Conservation (phyloP, 2,329 filamentous ascomycete genomes). For the Conoideocrella luteorostrata region DNA sequence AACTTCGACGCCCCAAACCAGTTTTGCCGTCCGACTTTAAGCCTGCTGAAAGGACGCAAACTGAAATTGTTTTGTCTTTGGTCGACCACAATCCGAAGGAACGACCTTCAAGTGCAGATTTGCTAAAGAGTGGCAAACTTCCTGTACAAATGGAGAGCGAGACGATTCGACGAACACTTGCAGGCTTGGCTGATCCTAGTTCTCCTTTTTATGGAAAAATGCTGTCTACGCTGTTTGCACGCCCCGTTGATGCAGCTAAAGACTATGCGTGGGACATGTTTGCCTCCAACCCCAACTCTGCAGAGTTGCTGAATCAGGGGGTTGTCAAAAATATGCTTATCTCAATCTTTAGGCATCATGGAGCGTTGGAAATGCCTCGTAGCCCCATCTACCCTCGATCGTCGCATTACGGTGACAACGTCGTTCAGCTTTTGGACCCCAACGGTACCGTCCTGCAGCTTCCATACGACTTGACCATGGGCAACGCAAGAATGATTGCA, state of each 20-base stretch:
- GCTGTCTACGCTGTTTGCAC: slow-evolving; percentile 75
- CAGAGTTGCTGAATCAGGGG: slow-evolving; percentile 63
- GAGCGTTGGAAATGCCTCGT: slow-evolving; percentile 73
- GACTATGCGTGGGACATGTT: slow-evolving; percentile 74
- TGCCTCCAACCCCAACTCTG: slow-evolving; percentile 42
- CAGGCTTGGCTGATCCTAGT: slow-evolving; percentile 71
- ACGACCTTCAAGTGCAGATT: slow-evolving; percentile 73
- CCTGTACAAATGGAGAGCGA: slow-evolving; percentile 92
- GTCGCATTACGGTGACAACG: slow-evolving; percentile 64
- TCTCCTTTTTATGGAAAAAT: slow-evolving; percentile 89
- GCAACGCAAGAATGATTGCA: slow-evolving; percentile 78
- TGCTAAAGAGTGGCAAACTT: slow-evolving; percentile 79
- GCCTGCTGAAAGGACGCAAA: slow-evolving; percentile 63
- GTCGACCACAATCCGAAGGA: slow-evolving; percentile 77
- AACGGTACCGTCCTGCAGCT: slow-evolving; percentile 86
- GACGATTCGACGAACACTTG: slow-evolving; percentile 75
- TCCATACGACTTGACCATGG: slow-evolving; percentile 88
- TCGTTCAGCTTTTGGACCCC: slow-evolving; percentile 73
- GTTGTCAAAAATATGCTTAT: slow-evolving; percentile 69
- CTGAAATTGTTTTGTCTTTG: slow-evolving; percentile 71
- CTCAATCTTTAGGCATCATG: slow-evolving; percentile 80
- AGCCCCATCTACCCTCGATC: slow-evolving; percentile 77
- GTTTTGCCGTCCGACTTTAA: slow-evolving; percentile 68
- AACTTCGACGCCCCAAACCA: slow-evolving; percentile 61
- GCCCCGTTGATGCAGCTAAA: slow-evolving; percentile 70